These are phyloP conservation scores for Serendipita sp. DNA, from an alignment of 768 basidiomycete genomes.

Conservation along the genomic window DNA sequence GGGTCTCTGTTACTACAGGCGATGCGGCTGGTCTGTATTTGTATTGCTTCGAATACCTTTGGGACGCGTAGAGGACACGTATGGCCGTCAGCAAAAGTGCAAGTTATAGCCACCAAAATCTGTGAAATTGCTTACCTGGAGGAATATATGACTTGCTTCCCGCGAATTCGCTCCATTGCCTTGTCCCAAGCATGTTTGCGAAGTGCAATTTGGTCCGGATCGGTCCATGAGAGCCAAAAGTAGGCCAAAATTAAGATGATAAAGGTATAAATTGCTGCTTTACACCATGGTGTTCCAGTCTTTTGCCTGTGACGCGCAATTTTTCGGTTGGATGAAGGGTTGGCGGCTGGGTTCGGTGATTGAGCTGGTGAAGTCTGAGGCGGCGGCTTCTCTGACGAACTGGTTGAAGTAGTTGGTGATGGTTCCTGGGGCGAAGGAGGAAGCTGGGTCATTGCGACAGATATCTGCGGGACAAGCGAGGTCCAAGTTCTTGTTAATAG, in stretches of 20 bases:
- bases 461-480: too few species aligned
- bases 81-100: background rate
- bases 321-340: too few species aligned
- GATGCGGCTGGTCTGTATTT: constrained; percentile 75
- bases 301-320: too few species aligned
- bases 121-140: background rate
- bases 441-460: too few species aligned
- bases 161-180: background rate
- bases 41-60: constrained; percentile 66
- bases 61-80: background rate
- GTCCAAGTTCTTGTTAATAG: too few species aligned
- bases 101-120: background rate
- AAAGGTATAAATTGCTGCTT: background rate
- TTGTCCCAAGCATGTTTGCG: background rate
- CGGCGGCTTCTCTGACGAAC: too few species aligned
- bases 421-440: too few species aligned
- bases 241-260: background rate
- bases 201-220: background rate
- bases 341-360: too few species aligned
- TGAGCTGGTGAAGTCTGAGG: too few species aligned
- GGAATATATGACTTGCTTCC: background rate
- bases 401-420: too few species aligned
- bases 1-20: constrained; percentile 58
- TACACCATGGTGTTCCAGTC: background rate
- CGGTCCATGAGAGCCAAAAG: constrained; percentile 2